Evolutionary conservation across 495 filamentous ascomycete species (phyloP).

Genomic region (Hapsidospora chrysogenum): DNA sequence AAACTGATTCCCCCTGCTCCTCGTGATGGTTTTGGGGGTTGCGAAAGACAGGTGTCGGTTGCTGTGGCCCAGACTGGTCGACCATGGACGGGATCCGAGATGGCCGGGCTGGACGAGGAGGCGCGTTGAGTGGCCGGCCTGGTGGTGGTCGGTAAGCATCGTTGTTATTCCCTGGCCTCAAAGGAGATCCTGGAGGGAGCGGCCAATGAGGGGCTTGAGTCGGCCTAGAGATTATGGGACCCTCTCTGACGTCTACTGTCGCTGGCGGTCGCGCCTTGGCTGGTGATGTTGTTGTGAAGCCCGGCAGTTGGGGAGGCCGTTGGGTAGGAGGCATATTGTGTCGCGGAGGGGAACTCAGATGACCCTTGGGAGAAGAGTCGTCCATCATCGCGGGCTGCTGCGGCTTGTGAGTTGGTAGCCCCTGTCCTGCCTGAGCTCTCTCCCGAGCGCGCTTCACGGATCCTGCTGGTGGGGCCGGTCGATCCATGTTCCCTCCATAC

Average conservation of each 20-base stretch:
- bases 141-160: too few relatives aligned
- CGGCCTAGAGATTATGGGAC: not conserved
- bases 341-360: not conserved
- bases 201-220: not conserved
- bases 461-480: not conserved
- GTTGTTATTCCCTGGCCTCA: not conserved
- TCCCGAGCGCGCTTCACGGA: not conserved
- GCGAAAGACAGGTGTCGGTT: conserved; percentile 32
- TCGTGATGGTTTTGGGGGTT: conserved; percentile 23
- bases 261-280: conserved; percentile 1
- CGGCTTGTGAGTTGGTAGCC: not conserved
- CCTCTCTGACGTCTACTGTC: conserved; percentile 6
- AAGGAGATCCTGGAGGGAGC: not conserved
- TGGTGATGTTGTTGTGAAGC: too few relatives aligned
- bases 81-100: conserved; percentile 37
- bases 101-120: conserved; percentile 26
- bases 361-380: too few relatives aligned
- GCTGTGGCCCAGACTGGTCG: conserved; percentile 30
- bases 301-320: conserved; percentile 10
- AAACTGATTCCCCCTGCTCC: conserved; percentile 12
- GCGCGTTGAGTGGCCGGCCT: not conserved
- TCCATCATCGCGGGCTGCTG: too few relatives aligned
- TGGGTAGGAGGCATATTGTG: not conserved
- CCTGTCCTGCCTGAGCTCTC: not conserved
- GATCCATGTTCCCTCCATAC: not conserved